phyloP scores from a whole-genome alignment of 495 filamentous ascomycete genomes.

The Filosporella fistucella region DNA sequence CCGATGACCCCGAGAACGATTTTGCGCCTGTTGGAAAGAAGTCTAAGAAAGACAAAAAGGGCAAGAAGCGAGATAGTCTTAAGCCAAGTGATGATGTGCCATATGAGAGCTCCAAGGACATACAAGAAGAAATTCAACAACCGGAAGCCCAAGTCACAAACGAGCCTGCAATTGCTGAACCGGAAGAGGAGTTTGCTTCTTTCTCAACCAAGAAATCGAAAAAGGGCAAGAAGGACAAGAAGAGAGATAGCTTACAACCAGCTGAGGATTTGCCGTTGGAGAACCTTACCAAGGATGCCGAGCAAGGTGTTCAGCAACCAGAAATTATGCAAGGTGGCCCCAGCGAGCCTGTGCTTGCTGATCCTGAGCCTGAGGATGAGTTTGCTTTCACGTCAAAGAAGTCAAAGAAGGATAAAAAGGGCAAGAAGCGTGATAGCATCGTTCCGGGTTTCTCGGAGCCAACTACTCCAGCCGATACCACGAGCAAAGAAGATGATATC shows the following conservation, averaged over 20 bases:
- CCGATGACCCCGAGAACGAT: conserved; percentile 28
- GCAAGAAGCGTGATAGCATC: conserved; percentile 16
- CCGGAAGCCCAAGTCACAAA: too few species aligned
- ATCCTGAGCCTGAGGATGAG: conserved; percentile 33
- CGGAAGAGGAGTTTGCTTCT: conserved; percentile 24
- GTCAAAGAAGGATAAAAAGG: conserved; percentile 24
- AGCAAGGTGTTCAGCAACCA: not conserved
- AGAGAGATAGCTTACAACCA: conserved; percentile 5
- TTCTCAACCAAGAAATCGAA: conserved; percentile 32
- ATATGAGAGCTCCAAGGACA: not conserved
- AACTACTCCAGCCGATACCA: not conserved
- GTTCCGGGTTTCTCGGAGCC: not conserved
- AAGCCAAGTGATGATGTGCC: not conserved
- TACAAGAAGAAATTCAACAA: not conserved
- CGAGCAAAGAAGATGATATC: too few species aligned
- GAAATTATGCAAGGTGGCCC: not conserved
- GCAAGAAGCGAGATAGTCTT: conserved; percentile 22
- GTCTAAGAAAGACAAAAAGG: conserved; percentile 42
- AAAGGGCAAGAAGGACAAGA: conserved; percentile 39
- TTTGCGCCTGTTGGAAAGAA: conserved; percentile 23
- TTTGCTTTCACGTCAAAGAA: conserved; percentile 18
- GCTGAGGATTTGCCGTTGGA: not conserved
- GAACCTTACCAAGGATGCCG: not conserved
- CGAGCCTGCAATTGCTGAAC: conserved; percentile 37
- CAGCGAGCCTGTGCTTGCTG: not conserved